Conservation (phyloP, 805 yeast genomes). For the Lipomyces yamanashiensis region DNA sequence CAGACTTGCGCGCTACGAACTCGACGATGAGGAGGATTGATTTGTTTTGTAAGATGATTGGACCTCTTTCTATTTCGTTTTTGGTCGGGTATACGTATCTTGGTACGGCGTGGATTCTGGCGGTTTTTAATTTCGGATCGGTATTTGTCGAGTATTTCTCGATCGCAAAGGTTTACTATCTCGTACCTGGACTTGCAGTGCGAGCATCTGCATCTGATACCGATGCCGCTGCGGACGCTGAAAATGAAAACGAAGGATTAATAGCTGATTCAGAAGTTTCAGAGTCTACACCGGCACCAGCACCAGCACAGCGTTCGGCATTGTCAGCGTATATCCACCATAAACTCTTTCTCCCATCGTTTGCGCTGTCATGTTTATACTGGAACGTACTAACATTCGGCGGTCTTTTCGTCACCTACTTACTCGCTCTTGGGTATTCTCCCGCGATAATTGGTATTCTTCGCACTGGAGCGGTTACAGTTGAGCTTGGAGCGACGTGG, state of each 20-base stretch:
- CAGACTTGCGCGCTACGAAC: conserved; percentile 42
- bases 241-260: not conserved
- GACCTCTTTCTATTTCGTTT: conserved; percentile 48
- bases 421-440: conserved; percentile 44
- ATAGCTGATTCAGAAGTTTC: conserved; percentile 3
- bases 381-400: conserved; percentile 50
- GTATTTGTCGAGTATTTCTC: conserved; percentile 45
- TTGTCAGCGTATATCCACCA: conserved; percentile 40
- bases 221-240: conserved; percentile 11
- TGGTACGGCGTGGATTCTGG: conserved; percentile 42
- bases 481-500: conserved; percentile 47
- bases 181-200: conserved; percentile 42
- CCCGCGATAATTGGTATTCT: conserved; percentile 45
- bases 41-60: conserved; percentile 47
- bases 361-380: conserved; percentile 44
- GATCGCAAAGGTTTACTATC: conserved; percentile 45
- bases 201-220: conserved; percentile 6
- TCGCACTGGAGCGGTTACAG: conserved; percentile 44
- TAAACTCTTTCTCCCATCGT: conserved; percentile 43
- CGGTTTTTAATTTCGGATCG: conserved; percentile 43
- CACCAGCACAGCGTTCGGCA: conserved; percentile 11
- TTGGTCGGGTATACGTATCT: conserved; percentile 41
- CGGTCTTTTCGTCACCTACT: conserved; percentile 47
- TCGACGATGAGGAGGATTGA: conserved; percentile 49
- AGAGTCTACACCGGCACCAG: not conserved